Conservation (phyloP, 768 basidiomycete genomes). For the Phaffia australis region DNA sequence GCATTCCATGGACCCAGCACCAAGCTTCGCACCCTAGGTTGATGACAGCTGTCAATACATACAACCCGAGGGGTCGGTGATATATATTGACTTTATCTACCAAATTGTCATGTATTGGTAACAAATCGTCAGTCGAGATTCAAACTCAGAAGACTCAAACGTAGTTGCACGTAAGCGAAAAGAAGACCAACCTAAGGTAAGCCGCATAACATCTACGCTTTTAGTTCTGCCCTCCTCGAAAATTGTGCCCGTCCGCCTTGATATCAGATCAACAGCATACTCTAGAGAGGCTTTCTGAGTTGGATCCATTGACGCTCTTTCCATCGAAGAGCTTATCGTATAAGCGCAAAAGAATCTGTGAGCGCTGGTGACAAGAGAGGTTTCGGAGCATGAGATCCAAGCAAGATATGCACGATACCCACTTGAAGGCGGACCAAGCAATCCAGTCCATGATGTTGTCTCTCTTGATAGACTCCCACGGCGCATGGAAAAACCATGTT, state of each 20-base stretch:
- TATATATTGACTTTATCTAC: conserved; percentile 62
- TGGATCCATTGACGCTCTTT: neutral
- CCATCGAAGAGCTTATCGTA: conserved; percentile 2
- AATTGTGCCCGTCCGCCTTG: conserved; percentile 58
- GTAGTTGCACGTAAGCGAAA: conserved; percentile 36
- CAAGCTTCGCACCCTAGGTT: conserved; percentile 30
- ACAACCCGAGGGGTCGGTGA: conserved; percentile 53
- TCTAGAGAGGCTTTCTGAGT: conserved; percentile 48
- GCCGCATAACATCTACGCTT: neutral
- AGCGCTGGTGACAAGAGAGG: neutral
- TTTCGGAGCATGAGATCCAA: neutral
- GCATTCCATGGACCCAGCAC: conserved; percentile 36
- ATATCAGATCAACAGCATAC: conserved; percentile 51
- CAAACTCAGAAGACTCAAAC: neutral
- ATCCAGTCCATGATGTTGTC: conserved; percentile 63
- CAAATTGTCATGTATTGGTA: conserved; percentile 56
- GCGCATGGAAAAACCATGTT: conserved; percentile 53
- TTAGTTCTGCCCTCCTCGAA: conserved; percentile 43
- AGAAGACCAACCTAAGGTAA: conserved; percentile 39
- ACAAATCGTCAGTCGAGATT: conserved; percentile 25
- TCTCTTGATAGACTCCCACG: conserved; percentile 59
- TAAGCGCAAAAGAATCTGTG: neutral
- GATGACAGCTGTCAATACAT: conserved; percentile 31
- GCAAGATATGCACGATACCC: conserved; percentile 38
- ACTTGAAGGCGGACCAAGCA: conserved; percentile 70